Base-by-base conservation (phyloP, 352 stramenopile genomes). In the Phytophthora sp. region DNA sequence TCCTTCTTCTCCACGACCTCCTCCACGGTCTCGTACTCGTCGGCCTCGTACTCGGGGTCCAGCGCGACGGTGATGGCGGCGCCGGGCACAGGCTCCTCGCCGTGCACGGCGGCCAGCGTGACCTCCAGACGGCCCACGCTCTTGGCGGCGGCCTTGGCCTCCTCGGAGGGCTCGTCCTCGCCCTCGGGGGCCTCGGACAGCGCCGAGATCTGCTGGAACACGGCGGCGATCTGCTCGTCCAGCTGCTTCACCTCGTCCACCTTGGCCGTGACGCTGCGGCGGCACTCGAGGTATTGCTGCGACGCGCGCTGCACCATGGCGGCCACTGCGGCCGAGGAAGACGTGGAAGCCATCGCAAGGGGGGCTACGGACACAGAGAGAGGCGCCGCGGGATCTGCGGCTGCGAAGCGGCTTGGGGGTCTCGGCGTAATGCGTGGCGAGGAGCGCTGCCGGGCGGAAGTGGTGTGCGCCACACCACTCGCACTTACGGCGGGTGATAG, bases 241-340 rank as follows among this genome's bases (percentile, higher is more conserved):
- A 94, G 66, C 23, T 68, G 56, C 67, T 92, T 91, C 46, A 92
- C 76, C 57, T 91, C 76, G 27, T 95, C 86, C 46, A 89, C 77
- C 72, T 94, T 92, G 60, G 79, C 72, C 32, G 86, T 87, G 21
- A 95, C 80, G 41, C 75, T 84, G 53, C 87, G 87, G 46, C 86
- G 84, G 64, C 87, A 92, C 54, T 88, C 76, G 49, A 95, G 69
- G 67, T 95, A 95, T 58, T 94, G 76, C 66, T 92, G 81, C 37
- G 84, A 94, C 39, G 82, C 76, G 41, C 88, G 82, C 66, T 95
- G 81, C 57, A 90, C 72, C 66, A 89, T 79, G 62, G 76, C 73
- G n/a, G 80, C 72, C 53, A 84, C 81, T 53, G 67, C 63, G 42
- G 77, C 55, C 37, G 75, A 82, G 11, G 80, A 82, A 34, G 72